These are phyloP conservation scores for Agrocybe pediades DNA, from an alignment of 768 basidiomycete species.

Conservation along the genomic window DNA sequence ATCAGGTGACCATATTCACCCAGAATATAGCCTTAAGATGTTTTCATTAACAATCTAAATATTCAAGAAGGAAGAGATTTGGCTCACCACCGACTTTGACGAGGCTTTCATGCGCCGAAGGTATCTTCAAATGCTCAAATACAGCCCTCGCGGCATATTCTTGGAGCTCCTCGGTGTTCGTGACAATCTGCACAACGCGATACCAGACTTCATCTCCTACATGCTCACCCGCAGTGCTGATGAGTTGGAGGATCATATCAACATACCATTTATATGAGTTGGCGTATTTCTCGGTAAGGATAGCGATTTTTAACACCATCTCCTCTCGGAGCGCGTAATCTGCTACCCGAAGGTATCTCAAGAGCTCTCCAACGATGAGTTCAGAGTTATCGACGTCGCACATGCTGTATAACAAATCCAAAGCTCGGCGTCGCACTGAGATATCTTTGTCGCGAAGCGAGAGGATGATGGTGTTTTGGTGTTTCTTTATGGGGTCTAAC, in stretches of 20 bases:
- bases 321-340: constrained; percentile 97
- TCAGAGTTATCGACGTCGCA: constrained; percentile 98
- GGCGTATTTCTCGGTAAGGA: constrained; percentile 98
- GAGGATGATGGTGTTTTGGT: constrained; percentile 93
- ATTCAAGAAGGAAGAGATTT: background rate
- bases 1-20: constrained; percentile 99
- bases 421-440: constrained; percentile 88
- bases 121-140: constrained; percentile 84
- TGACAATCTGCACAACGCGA: constrained; percentile 97
- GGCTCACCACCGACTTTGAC: constrained; percentile 91
- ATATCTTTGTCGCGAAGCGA: constrained; percentile 97
- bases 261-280: constrained; percentile 99
- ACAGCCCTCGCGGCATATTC: constrained; percentile 93
- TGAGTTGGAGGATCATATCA: constrained; percentile 94
- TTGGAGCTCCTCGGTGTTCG: constrained; percentile 97
- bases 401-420: constrained; percentile 98
- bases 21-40: constrained; percentile 78
- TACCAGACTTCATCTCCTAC: constrained; percentile 99
- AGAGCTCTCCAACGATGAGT: constrained; percentile 90
- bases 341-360: constrained; percentile 93
- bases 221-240: constrained; percentile 96
- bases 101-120: constrained; percentile 88
- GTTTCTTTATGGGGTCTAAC: constrained; percentile 89
- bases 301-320: constrained; percentile 98
- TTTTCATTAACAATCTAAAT: constrained; percentile 4